Percentiles rank a stretch among this genome's conserved stretches.
These are phyloP conservation scores for Rhizopus delemar DNA, from an alignment of 371 early-diverging fungal genomes.

Conservation along the genomic window DNA sequence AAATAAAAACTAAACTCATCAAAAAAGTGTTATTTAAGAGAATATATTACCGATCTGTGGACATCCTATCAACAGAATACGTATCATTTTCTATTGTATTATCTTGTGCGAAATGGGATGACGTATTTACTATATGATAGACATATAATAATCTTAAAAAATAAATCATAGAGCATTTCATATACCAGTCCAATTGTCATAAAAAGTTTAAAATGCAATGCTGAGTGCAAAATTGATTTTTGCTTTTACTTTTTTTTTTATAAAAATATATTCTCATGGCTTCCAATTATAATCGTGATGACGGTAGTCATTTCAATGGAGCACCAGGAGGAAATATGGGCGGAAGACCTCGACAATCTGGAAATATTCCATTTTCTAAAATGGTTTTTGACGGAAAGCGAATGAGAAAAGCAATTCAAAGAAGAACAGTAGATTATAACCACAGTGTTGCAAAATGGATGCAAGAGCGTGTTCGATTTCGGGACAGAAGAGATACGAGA, in stretches of 20 bases:
- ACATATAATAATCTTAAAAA: too few species aligned
- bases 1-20: too few species aligned
- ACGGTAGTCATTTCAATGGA: conserved; percentile 20
- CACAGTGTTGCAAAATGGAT: conserved; percentile 82
- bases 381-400: conserved; percentile 87
- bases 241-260: conserved; percentile 1
- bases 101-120: too few species aligned
- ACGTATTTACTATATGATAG: too few species aligned
- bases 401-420: conserved; percentile 92
- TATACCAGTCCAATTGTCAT: too few species aligned
- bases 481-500: conserved; percentile 63
- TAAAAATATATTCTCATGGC: conserved; percentile 9
- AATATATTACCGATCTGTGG: too few species aligned
- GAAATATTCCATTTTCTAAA: conserved; percentile 49
- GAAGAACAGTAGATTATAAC: conserved; percentile 95
- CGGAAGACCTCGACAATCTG: conserved; percentile 5
- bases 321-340: conserved; percentile 19
- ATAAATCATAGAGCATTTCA: too few species aligned
- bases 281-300: conserved; percentile 20
- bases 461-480: conserved; percentile 67
- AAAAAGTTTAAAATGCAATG: too few species aligned
- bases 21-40: too few species aligned
- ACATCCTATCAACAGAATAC: too few species aligned
- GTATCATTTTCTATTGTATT: too few species aligned
- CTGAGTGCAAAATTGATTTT: background rate